phyloP scores from a whole-genome alignment of 1,284 basidiomycete species.

The Cystobasidium sp. region DNA sequence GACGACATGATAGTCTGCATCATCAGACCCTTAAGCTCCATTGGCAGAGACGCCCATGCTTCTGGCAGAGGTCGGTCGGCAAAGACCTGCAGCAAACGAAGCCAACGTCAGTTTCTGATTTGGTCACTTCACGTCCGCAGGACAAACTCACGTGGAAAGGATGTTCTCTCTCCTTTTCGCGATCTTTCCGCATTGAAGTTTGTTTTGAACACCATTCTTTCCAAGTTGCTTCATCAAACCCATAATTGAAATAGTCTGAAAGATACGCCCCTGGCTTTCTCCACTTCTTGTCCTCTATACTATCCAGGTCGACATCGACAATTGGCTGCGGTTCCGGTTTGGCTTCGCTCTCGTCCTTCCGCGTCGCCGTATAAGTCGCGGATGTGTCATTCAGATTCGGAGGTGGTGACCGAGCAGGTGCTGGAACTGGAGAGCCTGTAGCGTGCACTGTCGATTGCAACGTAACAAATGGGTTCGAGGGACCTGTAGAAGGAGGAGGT shows the following conservation, averaged over 20 bases:
- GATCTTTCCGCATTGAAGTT: slow-evolving; percentile 76
- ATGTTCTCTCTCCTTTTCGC: slow-evolving; percentile 61
- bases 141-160: slow-evolving; percentile 55
- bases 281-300: slow-evolving; percentile 84
- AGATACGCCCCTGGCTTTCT: slow-evolving; percentile 88
- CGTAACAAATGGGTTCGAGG: slow-evolving; percentile 13
- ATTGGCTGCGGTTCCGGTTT: slow-evolving; percentile 43
- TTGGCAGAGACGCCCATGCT: slow-evolving; percentile 64
- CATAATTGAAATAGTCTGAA: slow-evolving; percentile 99
- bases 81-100: slow-evolving; percentile 41
- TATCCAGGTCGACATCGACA: slow-evolving; percentile 67
- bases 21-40: slow-evolving; percentile 52
- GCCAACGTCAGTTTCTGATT: no score
- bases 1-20: slow-evolving; percentile 54
- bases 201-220: slow-evolving; percentile 86
- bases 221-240: slow-evolving; percentile 97
- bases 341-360: slow-evolving; percentile 4
- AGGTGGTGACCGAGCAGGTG: slow-evolving; percentile 24
- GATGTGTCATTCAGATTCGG: slow-evolving; percentile 11
- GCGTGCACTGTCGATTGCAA: slow-evolving; percentile 4
- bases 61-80: slow-evolving; percentile 70
- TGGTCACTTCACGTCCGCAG: background rate
- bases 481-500: background rate
- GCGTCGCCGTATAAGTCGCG: slow-evolving; percentile 23
- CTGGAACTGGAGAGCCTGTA: slow-evolving; percentile 34